Evolutionary conservation across 208 protist genomes (phyloP).

Genomic region (Porcisia hertigi): DNA sequence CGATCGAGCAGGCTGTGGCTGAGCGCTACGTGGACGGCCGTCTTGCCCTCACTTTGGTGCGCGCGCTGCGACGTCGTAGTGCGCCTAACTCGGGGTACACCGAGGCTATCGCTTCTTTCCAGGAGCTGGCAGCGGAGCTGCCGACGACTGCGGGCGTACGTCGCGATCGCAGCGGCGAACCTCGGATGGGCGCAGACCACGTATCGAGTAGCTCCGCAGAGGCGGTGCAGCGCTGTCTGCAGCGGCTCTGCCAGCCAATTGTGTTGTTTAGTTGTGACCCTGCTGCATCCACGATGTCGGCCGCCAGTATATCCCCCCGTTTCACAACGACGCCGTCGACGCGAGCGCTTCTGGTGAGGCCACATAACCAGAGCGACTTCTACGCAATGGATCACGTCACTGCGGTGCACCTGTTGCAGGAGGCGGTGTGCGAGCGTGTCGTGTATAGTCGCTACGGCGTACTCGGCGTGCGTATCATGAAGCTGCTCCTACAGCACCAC

Average conservation of each 20-base stretch:
- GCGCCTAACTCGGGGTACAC: constrained; percentile 10
- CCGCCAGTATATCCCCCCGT: neutral
- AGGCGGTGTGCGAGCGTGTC: constrained; percentile 61
- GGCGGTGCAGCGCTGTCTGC: constrained; percentile 25
- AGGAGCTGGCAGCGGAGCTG: constrained; percentile 27
- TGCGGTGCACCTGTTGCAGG: constrained; percentile 46
- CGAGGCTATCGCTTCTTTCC: constrained; percentile 16
- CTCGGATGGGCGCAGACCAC: neutral
- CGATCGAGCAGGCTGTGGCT: constrained; percentile 34
- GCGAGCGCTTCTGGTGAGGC: constrained; percentile 23
- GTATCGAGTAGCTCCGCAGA: constrained; percentile 15
- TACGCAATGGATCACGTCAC: constrained; percentile 28
- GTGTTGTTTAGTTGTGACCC: constrained; percentile 20
- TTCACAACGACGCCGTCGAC: neutral
- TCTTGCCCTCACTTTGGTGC: constrained; percentile 37
- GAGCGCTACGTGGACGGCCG: constrained; percentile 27
- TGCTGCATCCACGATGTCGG: constrained; percentile 7
- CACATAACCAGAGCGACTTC: constrained; percentile 15
- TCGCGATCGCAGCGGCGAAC: constrained; percentile 19
- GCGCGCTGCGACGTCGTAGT: constrained; percentile 25
- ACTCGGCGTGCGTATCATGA: constrained; percentile 78
- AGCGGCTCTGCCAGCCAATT: constrained; percentile 35
- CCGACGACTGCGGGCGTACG: constrained; percentile 13
- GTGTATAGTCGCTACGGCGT: constrained; percentile 79
- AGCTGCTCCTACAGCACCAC: constrained; percentile 71